These are phyloP conservation scores for Nannizziopsis arthrosporioides DNA, from an alignment of 2,329 filamentous ascomycete genomes.

Conservation along the genomic window DNA sequence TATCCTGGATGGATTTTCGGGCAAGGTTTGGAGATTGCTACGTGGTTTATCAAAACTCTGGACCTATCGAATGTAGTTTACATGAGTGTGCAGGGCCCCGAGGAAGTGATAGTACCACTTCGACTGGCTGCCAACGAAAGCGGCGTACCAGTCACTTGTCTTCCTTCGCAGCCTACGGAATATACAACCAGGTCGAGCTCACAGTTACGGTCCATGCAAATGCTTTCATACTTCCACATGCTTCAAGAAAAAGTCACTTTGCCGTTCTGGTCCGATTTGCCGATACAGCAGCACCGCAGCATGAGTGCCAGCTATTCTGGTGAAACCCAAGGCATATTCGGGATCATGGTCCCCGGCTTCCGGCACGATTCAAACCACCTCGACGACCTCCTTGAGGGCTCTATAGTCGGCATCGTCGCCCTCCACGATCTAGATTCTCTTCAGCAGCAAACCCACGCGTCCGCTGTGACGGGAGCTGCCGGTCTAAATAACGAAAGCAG, in stretches of 20 bases:
- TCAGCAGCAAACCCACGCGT: constrained; percentile 1
- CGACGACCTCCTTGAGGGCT: constrained; percentile 42
- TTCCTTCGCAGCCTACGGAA: constrained; percentile 37
- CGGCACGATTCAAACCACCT: constrained; percentile 39
- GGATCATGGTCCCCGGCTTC: constrained; percentile 43
- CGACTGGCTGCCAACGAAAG: constrained; percentile 27
- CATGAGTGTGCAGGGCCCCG: constrained; percentile 40
- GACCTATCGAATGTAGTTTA: constrained; percentile 43
- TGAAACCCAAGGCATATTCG: constrained; percentile 35
- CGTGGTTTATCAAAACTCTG: constrained; percentile 36
- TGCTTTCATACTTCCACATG: constrained; percentile 50
- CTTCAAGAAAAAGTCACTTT: constrained; percentile 19
- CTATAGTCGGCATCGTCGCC: constrained; percentile 43
- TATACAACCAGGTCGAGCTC: constrained; percentile 38
- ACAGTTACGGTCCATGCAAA: constrained; percentile 47
- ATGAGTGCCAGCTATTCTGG: constrained; percentile 42
- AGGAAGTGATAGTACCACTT: constrained; percentile 34
- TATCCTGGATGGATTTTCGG: constrained; percentile 46
- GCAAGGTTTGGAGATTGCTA: constrained; percentile 40
- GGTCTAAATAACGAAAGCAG: background rate
- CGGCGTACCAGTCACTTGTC: constrained; percentile 32
- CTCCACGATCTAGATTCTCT: constrained; percentile 33
- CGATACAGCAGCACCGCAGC: constrained; percentile 37
- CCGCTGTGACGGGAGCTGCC: background rate
- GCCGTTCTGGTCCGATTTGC: constrained; percentile 35